Base-by-base conservation (phyloP, 441 rosid genomes). In the Jatropha multifida region DNA sequence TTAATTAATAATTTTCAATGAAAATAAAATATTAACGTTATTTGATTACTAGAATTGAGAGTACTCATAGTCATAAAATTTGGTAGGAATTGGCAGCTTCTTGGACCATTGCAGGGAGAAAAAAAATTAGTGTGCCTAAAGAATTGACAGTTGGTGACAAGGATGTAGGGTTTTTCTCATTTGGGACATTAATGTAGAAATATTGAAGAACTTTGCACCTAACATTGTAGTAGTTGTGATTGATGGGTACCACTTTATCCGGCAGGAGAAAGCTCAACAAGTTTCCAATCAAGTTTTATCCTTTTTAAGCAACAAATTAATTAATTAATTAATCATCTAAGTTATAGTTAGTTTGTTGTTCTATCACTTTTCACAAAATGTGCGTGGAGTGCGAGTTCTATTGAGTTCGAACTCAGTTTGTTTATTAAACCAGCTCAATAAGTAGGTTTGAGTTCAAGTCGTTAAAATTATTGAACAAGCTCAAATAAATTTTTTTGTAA, bases 211-310 rank as follows among this genome's bases (percentile, higher is more conserved):
- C 13, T 61, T 77, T 13, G 86, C 85, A 5, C 85, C 86, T 7
- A 77, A 73, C 27, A 14, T 86, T 40, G 82, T 84, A 69, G 56
- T 85, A 32, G 65, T 82, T 42, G 66, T 87, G 76, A 79, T 81
- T 14, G 80, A 85, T 46, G 90, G 86, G 10, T 87, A 85, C 78
- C 89, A 87, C 73, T 88, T 74, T 73, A 82, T 88, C 32, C 89
- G 79, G 60, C 74, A 11, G 61, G 81, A 83, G 80, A 85, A 84
- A 69, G 79, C 88, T 66, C 27, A 78, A 70, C 81, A 79, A 58
- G 80, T 87, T 65, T 75, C 76, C 5, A 48, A 66, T 1, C 76
- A 79, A 73, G 74, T 81, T 23, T 37, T 73, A 20, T 75, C 78
- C 54, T 79, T 79, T 51, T 56, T 83, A 37, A 44, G 54, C 5